phyloP scores from a whole-genome alignment of 1,284 basidiomycete species.

The Cerioporus squamosus region DNA sequence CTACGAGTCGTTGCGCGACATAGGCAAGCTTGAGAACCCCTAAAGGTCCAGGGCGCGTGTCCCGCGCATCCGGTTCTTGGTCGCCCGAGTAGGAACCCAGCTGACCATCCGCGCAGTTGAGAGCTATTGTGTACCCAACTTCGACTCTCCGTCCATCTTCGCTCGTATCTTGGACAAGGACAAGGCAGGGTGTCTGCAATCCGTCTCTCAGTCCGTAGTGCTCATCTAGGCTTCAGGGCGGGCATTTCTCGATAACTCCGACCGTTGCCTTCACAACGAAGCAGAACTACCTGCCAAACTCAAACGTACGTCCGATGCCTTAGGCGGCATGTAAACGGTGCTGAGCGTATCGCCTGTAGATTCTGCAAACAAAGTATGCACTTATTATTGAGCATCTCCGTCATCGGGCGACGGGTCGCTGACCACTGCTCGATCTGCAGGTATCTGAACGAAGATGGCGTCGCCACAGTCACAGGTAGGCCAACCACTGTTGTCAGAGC shows the following conservation, averaged over 20 bases:
- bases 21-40: too few relatives aligned
- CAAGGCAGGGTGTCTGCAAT: slow-evolving; percentile 48
- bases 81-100: too few relatives aligned
- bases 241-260: slow-evolving; percentile 88
- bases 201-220: background rate
- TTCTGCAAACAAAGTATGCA: slow-evolving; percentile 87
- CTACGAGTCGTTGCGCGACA: too few relatives aligned
- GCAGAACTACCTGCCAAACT: slow-evolving; percentile 87
- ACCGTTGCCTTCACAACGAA: slow-evolving; percentile 71
- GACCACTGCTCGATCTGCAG: slow-evolving; percentile 32
- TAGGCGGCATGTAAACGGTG: background rate
- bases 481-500: background rate
- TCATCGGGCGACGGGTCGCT: background rate
- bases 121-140: slow-evolving; percentile 90
- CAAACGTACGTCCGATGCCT: slow-evolving; percentile 61
- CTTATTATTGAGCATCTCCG: too few relatives aligned
- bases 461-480: slow-evolving; percentile 77
- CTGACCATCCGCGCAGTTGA: slow-evolving; percentile 55
- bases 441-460: slow-evolving; percentile 83
- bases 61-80: too few relatives aligned
- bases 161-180: slow-evolving; percentile 86
- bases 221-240: slow-evolving; percentile 58
- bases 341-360: slow-evolving; percentile 38
- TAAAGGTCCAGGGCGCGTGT: too few relatives aligned
- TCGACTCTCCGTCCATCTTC: slow-evolving; percentile 91